A percentile compares a stretch with the other conserved stretches of the same genome.
phyloP scores from a whole-genome alignment of 2,329 filamentous ascomycete genomes.

The Chalara sp. region DNA sequence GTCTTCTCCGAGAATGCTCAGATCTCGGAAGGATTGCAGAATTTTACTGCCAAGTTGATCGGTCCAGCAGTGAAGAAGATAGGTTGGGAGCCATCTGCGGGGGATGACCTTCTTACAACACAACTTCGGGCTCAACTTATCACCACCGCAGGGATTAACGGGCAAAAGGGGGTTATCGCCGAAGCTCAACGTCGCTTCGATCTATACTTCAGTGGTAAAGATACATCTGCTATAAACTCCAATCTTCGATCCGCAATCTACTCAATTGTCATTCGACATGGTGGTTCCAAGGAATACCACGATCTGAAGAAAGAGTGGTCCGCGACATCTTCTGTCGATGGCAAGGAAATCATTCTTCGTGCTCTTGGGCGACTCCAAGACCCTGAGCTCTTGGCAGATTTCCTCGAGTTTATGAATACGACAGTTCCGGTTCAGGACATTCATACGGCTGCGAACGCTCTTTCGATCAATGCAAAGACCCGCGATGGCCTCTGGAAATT shows the following conservation, averaged over 20 bases:
- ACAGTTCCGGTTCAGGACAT: constrained; percentile 82
- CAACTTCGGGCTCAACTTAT: constrained; percentile 81
- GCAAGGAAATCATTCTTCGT: constrained; percentile 77
- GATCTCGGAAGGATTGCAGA: constrained; percentile 66
- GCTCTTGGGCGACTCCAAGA: constrained; percentile 67
- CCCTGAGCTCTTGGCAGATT: constrained; percentile 56
- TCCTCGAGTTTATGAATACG: constrained; percentile 72
- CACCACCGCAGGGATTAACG: constrained; percentile 64
- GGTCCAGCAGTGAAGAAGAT: constrained; percentile 68
- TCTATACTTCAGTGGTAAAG: constrained; percentile 61
- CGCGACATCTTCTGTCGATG: constrained; percentile 77
- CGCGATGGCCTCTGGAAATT: constrained; percentile 78
- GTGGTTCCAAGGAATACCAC: constrained; percentile 62
- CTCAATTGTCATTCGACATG: constrained; percentile 68
- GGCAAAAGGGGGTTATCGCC: constrained; percentile 62
- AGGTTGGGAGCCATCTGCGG: constrained; percentile 75
- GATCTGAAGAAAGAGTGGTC: constrained; percentile 81
- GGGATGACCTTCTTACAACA: constrained; percentile 75
- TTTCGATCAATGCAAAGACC: constrained; percentile 67
- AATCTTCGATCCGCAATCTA: constrained; percentile 78
- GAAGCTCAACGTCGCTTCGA: constrained; percentile 77
- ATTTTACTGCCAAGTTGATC: constrained; percentile 73
- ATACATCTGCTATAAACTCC: constrained; percentile 66
- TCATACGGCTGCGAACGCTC: constrained; percentile 68
- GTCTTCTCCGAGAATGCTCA: constrained; percentile 73